phyloP scores from a whole-genome alignment of 192 early-diverging fungal species.

The Entomortierella chlamydospora region DNA sequence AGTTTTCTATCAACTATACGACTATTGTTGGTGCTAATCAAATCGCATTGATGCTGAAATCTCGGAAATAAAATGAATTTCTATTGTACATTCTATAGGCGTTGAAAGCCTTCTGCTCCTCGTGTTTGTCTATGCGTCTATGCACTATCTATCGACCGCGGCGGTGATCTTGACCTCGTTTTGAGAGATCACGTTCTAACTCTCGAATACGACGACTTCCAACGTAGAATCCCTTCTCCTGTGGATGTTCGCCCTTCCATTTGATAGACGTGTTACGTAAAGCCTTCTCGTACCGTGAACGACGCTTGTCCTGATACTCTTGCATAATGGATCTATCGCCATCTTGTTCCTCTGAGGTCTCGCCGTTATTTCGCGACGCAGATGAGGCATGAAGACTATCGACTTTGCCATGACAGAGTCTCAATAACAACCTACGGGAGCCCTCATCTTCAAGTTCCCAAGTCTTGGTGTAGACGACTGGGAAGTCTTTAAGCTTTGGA shows the following conservation, averaged over 20 bases:
- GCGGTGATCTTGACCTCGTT: slow-evolving; percentile 26
- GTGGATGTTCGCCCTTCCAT: slow-evolving; percentile 50
- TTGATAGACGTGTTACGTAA: slow-evolving; percentile 49
- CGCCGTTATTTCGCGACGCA: neutral
- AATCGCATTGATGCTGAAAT: too few relatives aligned
- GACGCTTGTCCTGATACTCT: slow-evolving; percentile 20
- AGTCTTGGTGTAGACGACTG: slow-evolving; percentile 48
- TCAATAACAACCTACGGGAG: slow-evolving; percentile 23
- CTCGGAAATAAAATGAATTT: too few relatives aligned
- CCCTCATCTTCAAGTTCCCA: slow-evolving; percentile 48
- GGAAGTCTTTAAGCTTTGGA: slow-evolving; percentile 47
- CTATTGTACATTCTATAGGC: too few relatives aligned
- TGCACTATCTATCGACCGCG: neutral
- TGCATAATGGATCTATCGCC: neutral
- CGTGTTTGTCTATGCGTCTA: neutral
- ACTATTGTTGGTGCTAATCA: too few relatives aligned
- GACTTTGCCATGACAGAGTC: slow-evolving; percentile 34
- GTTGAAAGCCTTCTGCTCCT: too few relatives aligned
- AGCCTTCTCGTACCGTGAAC: slow-evolving; percentile 20
- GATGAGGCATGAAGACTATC: slow-evolving; percentile 8
- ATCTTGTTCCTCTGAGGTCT: neutral
- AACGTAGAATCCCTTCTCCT: slow-evolving; percentile 45
- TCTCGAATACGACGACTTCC: slow-evolving; percentile 29
- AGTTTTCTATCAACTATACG: too few relatives aligned
- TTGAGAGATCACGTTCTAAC: slow-evolving; percentile 17